Conservation (phyloP, 164 flowering plant genomes). For the Saururus chinensis region DNA sequence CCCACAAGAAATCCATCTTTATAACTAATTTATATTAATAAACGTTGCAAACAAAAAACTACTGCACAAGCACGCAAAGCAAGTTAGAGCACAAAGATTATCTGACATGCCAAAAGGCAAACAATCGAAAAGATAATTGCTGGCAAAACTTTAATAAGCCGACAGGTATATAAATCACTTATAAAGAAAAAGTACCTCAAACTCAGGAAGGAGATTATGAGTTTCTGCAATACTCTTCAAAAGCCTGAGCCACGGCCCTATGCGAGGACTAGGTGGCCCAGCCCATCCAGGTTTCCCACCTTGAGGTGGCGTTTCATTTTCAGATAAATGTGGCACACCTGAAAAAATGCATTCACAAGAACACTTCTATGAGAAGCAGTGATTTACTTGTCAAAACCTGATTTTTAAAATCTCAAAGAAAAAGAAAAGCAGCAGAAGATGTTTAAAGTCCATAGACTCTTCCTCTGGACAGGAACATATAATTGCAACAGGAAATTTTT, state of each 20-base stretch:
- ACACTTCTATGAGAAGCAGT: not conserved
- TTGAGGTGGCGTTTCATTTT: conserved; percentile 43
- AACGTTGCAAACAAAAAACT: too few species aligned
- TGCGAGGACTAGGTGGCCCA: conserved; percentile 60
- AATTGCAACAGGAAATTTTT: too few species aligned
- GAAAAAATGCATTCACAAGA: not conserved
- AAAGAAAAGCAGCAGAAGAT: too few species aligned
- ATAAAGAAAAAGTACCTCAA: conserved; percentile 44
- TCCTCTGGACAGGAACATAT: too few species aligned
- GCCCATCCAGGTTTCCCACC: conserved; percentile 88
- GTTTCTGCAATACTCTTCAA: conserved; percentile 46
- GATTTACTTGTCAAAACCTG: not conserved
- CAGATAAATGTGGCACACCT: conserved; percentile 64
- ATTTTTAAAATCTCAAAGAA: too few species aligned
- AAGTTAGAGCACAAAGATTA: not conserved
- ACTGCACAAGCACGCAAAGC: not conserved
- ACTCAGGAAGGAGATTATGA: conserved; percentile 54
- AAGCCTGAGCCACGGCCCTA: conserved; percentile 64
- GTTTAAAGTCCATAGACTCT: too few species aligned
- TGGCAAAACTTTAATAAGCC: too few species aligned
- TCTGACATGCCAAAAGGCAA: not conserved
- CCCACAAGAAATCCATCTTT: too few species aligned
- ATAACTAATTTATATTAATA: too few species aligned
- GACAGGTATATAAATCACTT: too few species aligned
- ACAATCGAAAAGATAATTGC: not conserved